phyloP scores from a whole-genome alignment of 2,329 filamentous ascomycete species.

The Bisporella sp. region DNA sequence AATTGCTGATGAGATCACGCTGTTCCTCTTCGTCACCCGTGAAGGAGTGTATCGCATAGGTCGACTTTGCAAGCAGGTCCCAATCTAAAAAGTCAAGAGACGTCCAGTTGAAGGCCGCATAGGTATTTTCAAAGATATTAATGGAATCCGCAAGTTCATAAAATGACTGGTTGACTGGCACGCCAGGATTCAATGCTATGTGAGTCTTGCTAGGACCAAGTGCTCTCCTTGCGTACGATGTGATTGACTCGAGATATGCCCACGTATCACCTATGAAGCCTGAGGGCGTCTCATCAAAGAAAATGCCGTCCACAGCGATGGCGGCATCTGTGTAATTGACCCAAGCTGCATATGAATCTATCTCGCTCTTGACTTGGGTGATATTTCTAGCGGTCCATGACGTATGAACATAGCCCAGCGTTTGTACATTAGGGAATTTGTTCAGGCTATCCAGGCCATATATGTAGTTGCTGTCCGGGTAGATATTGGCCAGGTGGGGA shows the following conservation, averaged over 20 bases:
- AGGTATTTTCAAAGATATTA: not conserved
- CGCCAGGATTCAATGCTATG: not conserved
- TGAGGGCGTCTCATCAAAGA: constrained; percentile 13
- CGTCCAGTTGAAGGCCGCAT: not conserved
- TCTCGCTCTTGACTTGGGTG: constrained; percentile 26
- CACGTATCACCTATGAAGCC: not conserved
- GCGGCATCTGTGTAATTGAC: not conserved
- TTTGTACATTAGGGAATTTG: constrained; percentile 29
- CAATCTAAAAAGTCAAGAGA: not conserved
- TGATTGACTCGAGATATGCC: not conserved
- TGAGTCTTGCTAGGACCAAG: not conserved
- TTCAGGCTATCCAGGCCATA: constrained; percentile 28
- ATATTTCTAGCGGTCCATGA: constrained; percentile 22
- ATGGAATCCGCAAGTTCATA: not conserved
- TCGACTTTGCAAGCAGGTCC: not conserved
- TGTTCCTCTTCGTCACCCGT: not conserved
- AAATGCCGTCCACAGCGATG: constrained; percentile 4
- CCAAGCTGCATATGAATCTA: constrained; percentile 31
- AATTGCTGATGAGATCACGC: not conserved
- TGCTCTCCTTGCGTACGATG: not conserved
- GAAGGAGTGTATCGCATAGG: not conserved
- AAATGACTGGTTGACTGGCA: not conserved
- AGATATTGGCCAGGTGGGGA: constrained; percentile 15
- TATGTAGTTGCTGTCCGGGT: constrained; percentile 28
- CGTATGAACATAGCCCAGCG: constrained; percentile 33